These are phyloP conservation scores for Celoporthe dispersa DNA, from an alignment of 2,329 filamentous ascomycete species.

Conservation along the genomic window DNA sequence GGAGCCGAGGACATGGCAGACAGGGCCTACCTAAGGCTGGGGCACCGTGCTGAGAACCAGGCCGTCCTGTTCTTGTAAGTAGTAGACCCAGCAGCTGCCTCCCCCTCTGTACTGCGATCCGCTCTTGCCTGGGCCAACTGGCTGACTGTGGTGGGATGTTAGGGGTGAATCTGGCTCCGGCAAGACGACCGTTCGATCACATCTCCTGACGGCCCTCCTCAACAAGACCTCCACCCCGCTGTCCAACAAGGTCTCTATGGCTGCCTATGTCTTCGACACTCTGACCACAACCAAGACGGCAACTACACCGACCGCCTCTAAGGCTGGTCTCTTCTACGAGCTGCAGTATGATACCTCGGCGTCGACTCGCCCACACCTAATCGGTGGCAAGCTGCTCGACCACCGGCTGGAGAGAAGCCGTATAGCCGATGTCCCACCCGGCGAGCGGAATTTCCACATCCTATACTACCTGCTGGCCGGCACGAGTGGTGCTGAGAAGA, in stretches of 20 bases:
- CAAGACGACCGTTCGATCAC: conserved; percentile 92
- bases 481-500: conserved; percentile 87
- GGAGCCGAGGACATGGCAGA: conserved; percentile 91
- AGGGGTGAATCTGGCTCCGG: conserved; percentile 96
- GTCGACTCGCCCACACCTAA: conserved; percentile 80
- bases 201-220: conserved; percentile 83
- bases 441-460: conserved; percentile 94
- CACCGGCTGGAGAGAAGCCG: conserved; percentile 91
- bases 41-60: conserved; percentile 90
- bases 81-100: background rate
- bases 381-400: conserved; percentile 93
- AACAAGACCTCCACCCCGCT: conserved; percentile 90
- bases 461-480: conserved; percentile 94
- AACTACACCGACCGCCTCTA: conserved; percentile 93
- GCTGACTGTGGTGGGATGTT: conserved; percentile 30
- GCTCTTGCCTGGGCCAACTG: background rate
- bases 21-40: conserved; percentile 82
- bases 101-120: background rate
- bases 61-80: conserved; percentile 90
- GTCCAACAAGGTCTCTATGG: conserved; percentile 89
- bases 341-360: conserved; percentile 94
- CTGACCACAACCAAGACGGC: conserved; percentile 96
- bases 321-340: conserved; percentile 93
- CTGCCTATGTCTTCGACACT: conserved; percentile 93
- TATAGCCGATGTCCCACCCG: conserved; percentile 89